Evolutionary conservation across 331 rosid species (phyloP).

Genomic region (Stylosanthes scabra): DNA sequence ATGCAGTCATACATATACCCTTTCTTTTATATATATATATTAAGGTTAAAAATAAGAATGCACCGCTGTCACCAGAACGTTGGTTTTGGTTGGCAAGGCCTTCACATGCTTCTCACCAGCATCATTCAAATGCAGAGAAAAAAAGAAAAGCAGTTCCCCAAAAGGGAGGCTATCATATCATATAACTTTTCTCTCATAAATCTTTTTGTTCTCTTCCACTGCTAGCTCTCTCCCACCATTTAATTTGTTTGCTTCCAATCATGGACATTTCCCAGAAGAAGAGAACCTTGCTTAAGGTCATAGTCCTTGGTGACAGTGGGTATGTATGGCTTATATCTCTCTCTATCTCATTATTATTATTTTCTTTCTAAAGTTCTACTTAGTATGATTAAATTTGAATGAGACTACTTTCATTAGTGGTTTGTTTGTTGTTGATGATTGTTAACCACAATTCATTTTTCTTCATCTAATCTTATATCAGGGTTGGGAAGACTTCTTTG

Average conservation of each 20-base stretch:
- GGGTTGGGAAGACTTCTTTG: slow-evolving; percentile 93
- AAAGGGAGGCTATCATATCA: slow-evolving; percentile 19
- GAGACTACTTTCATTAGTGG: neutral
- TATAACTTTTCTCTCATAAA: slow-evolving; percentile 32
- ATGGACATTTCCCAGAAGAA: slow-evolving; percentile 67
- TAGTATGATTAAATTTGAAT: too few relatives aligned
- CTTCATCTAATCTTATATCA: slow-evolving; percentile 45
- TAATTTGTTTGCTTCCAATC: slow-evolving; percentile 1
- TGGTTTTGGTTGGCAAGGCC: slow-evolving; percentile 61
- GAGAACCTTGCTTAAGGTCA: slow-evolving; percentile 86
- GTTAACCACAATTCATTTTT: slow-evolving; percentile 21
- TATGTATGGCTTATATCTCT: slow-evolving; percentile 18
- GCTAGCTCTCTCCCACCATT: slow-evolving; percentile 7
- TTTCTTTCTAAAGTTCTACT: neutral
- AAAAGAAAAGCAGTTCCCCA: slow-evolving; percentile 22
- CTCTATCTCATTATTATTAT: neutral
- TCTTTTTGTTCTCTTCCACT: neutral
- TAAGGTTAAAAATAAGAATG: slow-evolving; percentile 27
- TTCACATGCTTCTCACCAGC: slow-evolving; percentile 58
- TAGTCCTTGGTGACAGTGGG: slow-evolving; percentile 97
- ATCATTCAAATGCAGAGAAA: slow-evolving; percentile 48
- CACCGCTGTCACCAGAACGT: slow-evolving; percentile 62
- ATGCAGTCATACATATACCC: neutral
- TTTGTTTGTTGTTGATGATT: neutral
- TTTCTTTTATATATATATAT: neutral